Base-by-base conservation (phyloP, 2,329 filamentous ascomycete genomes). In the Diaporthe sp. region DNA sequence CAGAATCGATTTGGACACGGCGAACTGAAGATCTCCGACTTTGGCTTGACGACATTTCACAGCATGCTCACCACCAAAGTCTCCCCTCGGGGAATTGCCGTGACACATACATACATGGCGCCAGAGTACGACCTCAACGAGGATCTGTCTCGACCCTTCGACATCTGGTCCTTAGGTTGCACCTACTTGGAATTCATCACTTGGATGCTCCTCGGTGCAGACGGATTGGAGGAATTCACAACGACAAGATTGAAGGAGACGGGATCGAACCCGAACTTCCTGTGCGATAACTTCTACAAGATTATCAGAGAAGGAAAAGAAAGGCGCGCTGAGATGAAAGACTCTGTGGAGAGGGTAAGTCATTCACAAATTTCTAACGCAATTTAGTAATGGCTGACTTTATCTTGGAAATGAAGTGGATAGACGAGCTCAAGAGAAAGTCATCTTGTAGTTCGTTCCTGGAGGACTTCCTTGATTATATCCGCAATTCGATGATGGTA, bases 121-220 rank as follows among this genome's bases (percentile, higher is more conserved):
- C 63, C 63, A 13, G 63, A 68, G 34, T 49, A 49, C 17, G 63
- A 68, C 10, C 37, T 53, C 1, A 22, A 34, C 15, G 63, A 51
- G 28, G 49, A 51, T 31, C 28, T 68, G 0, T 68, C 63, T 6
- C 63, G 44, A 9, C 44, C 63, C 3, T 68, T 68, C 44, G 63
- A 68, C 10, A 68, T 68, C 44, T 68, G 63, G 63, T 68, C 63
- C 17, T 20, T 68, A 12, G 63, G 63, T 3, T 68, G 63, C 49
- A 55, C 51, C 10, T 55, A 55, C 4, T 5, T 55, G 25, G 51
- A 55, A 31, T 55, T 55, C 1, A 31, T 17, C n/a, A 55, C 51
- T 31, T 55, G 51, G 51, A 28, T 55, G 25, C 25, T 55, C 7
- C 51, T 55, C 13, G 51, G 51, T 31, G 51, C 51, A 31, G 51